These are phyloP conservation scores for Vanrija sp. DNA, from an alignment of 1,284 basidiomycete genomes.

Conservation along the genomic window DNA sequence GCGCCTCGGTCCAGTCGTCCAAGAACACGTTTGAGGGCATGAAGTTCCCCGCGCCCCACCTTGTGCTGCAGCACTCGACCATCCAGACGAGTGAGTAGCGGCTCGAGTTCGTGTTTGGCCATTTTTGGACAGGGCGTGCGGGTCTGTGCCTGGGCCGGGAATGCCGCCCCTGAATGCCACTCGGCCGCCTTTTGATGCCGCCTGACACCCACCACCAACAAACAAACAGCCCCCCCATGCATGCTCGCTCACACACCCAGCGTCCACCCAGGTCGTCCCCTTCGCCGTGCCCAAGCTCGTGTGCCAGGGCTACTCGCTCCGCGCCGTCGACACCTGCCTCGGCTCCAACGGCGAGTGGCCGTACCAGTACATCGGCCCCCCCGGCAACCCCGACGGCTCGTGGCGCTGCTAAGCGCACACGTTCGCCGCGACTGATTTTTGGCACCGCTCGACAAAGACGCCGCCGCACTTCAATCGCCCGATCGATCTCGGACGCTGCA, in stretches of 20 bases:
- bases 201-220: too few relatives aligned
- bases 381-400: slow-evolving; percentile 32
- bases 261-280: slow-evolving; percentile 34
- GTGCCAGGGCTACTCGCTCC: slow-evolving; percentile 41
- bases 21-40: slow-evolving; percentile 30
- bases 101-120: slow-evolving; percentile 2
- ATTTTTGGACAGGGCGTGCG: background rate
- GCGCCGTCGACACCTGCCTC: slow-evolving; percentile 46
- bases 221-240: too few relatives aligned
- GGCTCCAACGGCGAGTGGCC: slow-evolving; percentile 43
- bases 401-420: slow-evolving; percentile 36
- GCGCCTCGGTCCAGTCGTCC: slow-evolving; percentile 27
- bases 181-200: too few relatives aligned
- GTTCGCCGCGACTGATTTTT: too few relatives aligned
- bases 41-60: slow-evolving; percentile 31
- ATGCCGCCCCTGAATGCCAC: too few relatives aligned
- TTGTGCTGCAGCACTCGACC: slow-evolving; percentile 40
- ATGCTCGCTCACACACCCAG: slow-evolving; percentile 3
- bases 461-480: too few relatives aligned
- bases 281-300: slow-evolving; percentile 31
- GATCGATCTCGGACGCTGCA: too few relatives aligned
- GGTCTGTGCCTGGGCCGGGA: background rate
- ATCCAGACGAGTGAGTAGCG: slow-evolving; percentile 20
- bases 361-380: slow-evolving; percentile 38
- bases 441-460: too few relatives aligned